These are phyloP conservation scores for Sporothrix dimorphospora DNA, from an alignment of 2,329 filamentous ascomycete genomes.

Conservation along the genomic window DNA sequence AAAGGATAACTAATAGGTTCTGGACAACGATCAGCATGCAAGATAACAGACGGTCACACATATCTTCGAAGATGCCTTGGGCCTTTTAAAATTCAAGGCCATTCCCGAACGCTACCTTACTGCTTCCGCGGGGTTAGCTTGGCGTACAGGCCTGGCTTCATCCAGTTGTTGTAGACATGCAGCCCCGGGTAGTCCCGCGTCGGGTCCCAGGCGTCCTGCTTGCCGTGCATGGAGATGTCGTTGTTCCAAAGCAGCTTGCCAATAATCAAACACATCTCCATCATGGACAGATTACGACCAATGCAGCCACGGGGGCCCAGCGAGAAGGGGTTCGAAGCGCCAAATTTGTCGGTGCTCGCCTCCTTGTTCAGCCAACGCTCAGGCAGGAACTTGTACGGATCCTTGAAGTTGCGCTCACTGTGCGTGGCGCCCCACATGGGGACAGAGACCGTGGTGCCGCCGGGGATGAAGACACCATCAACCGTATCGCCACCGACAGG, in stretches of 20 bases:
- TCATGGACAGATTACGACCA: slow-evolving; percentile 17
- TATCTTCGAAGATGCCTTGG: no score
- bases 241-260: slow-evolving; percentile 24
- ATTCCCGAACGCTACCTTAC: no score
- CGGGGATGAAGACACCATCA: not conserved
- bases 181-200: slow-evolving; percentile 1
- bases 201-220: slow-evolving; percentile 18
- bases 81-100: no score
- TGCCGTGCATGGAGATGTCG: slow-evolving; percentile 11
- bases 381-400: slow-evolving; percentile 39
- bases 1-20: no score
- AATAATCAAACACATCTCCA: slow-evolving; percentile 23
- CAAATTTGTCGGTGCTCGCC: not conserved
- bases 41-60: no score
- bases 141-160: slow-evolving; percentile 14
- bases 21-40: no score
- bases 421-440: slow-evolving; percentile 36
- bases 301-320: slow-evolving; percentile 20
- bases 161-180: slow-evolving; percentile 25
- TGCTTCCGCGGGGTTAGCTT: slow-evolving; percentile 9
- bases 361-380: slow-evolving; percentile 37
- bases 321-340: slow-evolving; percentile 16
- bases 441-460: slow-evolving; percentile 46
- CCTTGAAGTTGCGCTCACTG: slow-evolving; percentile 37
- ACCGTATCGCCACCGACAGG: slow-evolving; percentile 8